Evolutionary conservation across 371 early-diverging fungal genomes (phyloP), one percentile per base, ranked within the genome.

Genomic region (Zopfochytrium polystomum): DNA sequence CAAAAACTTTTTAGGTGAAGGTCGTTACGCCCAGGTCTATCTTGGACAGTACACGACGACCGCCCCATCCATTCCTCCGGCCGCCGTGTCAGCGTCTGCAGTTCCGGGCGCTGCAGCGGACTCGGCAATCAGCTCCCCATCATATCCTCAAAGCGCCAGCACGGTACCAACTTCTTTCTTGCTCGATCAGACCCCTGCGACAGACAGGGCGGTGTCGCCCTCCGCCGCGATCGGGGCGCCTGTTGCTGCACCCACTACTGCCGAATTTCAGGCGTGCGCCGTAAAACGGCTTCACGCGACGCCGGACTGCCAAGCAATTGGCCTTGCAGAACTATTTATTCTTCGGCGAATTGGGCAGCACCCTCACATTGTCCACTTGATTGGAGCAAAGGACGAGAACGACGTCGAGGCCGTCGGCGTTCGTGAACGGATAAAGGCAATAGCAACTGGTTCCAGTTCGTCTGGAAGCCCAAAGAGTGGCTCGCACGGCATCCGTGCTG

Each of bases 21-120:
- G 86, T 13, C 67, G 81, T 7, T 80, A 81, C 53, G 75, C 82
- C 1, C 67, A 71, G 33, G 86, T 86, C 2, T 86, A 72, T 66
- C 62, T 60, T 6, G 84, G 73, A 0, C 60, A 61, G 9, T 80
- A 76, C 71, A 66, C 70, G 1, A 47, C 60, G 25, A 49, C 55
- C 15, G 45, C 32, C 23, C 5, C 51, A 22, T 3, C 33, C 25
- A 31, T 26, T 30, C 15, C 18, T 6, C 18, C 18, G 11, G 11
- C 49, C 49, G 23, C 13, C 7, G 48, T 46, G 6, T n/a, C 29
- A 9, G n/a, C n/a, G n/a, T n/a, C n/a, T n/a, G n/a, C n/a, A n/a
- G n/a, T n/a, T n/a, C n/a, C n/a, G n/a, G n/a, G n/a, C n/a, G n/a
- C n/a, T n/a, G n/a, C n/a, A n/a, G n/a, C n/a, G n/a, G n/a, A n/a